Percentiles rank a stretch among this genome's conserved stretches.
These are phyloP conservation scores for Ophiocordyceps camponoti-saundersi DNA, from an alignment of 2,329 filamentous ascomycete genomes.

Conservation along the genomic window DNA sequence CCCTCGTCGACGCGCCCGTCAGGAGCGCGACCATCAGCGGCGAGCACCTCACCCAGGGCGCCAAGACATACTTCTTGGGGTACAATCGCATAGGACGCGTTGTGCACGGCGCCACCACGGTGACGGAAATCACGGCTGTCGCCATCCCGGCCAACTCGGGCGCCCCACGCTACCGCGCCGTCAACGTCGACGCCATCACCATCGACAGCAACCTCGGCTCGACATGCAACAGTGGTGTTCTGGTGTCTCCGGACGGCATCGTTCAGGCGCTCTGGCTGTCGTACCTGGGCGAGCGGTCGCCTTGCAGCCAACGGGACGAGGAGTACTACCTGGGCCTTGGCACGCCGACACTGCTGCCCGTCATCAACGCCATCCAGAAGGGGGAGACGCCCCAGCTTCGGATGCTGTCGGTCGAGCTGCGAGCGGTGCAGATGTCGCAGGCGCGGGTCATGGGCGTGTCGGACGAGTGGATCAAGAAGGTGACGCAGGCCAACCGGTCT, in stretches of 20 bases:
- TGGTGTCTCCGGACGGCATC: conserved; percentile 76
- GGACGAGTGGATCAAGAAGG: conserved; percentile 87
- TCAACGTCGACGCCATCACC: conserved; percentile 93
- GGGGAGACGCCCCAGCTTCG: conserved; percentile 67
- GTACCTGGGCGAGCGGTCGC: conserved; percentile 78
- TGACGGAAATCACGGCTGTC: conserved; percentile 94
- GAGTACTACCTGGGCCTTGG: conserved; percentile 92
- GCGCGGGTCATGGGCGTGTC: conserved; percentile 93
- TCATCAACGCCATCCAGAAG: conserved; percentile 72
- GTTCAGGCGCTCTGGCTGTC: conserved; percentile 95
- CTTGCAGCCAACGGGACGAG: conserved; percentile 68
- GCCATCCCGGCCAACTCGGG: conserved; percentile 87
- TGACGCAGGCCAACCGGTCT: conserved; percentile 73
- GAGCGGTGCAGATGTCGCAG: conserved; percentile 92
- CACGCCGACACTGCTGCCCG: conserved; percentile 73
- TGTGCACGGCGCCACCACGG: conserved; percentile 82
- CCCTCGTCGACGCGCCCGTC: conserved; percentile 83
- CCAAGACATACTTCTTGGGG: conserved; percentile 92
- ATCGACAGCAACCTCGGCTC: conserved; percentile 84
- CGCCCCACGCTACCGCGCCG: conserved; percentile 81
- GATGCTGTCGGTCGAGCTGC: conserved; percentile 87
- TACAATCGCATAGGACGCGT: conserved; percentile 92
- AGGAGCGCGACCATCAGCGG: conserved; percentile 72
- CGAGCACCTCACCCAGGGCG: conserved; percentile 76
- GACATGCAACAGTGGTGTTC: conserved; percentile 85